Conservation (phyloP, 2,329 filamentous ascomycete species). For the Colletotrichum cereale region DNA sequence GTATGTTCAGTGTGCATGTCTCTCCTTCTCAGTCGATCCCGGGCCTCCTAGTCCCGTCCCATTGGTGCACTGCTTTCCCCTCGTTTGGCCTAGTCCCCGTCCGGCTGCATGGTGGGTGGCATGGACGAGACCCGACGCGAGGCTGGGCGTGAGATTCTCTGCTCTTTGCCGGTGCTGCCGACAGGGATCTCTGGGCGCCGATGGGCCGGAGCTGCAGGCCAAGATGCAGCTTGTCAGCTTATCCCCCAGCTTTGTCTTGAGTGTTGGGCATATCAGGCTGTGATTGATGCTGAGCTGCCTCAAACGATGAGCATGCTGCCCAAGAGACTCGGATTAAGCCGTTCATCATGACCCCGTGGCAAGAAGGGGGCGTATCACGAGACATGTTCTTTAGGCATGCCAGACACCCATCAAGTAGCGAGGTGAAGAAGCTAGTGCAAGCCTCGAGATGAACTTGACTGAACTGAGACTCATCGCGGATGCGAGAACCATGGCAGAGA, state of each 20-base stretch:
- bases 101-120: slow-evolving; percentile 4
- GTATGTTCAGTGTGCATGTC: slow-evolving; percentile 36
- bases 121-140: neutral
- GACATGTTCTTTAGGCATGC: neutral
- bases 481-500: neutral
- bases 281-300: neutral
- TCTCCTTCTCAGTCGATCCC: neutral
- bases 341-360: neutral
- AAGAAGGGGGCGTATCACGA: too few species aligned
- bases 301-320: neutral
- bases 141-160: slow-evolving; percentile 18
- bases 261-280: neutral
- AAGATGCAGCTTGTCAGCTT: slow-evolving; percentile 26
- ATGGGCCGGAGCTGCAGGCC: slow-evolving; percentile 17
- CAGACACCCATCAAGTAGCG: neutral
- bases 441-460: neutral
- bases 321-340: too few species aligned
- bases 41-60: neutral
- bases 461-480: neutral
- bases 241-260: neutral
- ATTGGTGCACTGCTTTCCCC: slow-evolving; percentile 3
- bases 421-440: neutral
- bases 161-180: neutral
- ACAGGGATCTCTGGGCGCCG: slow-evolving; percentile 17
- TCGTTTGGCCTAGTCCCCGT: neutral